Conservation (phyloP, 495 filamentous ascomycete species). For the Penicillium waksmanii region DNA sequence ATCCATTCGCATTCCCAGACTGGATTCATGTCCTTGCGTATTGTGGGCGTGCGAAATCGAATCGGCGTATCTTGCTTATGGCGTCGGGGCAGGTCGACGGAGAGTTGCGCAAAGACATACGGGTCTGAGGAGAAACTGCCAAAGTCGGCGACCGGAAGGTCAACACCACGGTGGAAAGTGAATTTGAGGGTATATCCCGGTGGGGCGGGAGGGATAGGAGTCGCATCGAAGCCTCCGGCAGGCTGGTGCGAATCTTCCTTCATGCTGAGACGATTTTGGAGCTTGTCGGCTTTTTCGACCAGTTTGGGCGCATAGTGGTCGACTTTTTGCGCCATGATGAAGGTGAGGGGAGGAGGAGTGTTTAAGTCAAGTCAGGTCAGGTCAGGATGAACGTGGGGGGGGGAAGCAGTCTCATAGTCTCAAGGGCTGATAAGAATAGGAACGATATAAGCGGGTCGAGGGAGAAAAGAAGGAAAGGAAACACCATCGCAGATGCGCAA, state of each 20-base stretch:
- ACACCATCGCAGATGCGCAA: too few relatives aligned
- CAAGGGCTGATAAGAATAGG: conserved; percentile 6
- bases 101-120: conserved; percentile 72
- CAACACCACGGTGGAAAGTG: conserved; percentile 77
- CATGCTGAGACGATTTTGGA: conserved; percentile 54
- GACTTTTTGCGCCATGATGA: conserved; percentile 30
- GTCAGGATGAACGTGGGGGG: neutral
- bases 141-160: conserved; percentile 83
- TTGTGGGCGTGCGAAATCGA: conserved; percentile 73
- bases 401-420: conserved; percentile 1
- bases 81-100: conserved; percentile 61
- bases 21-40: conserved; percentile 70
- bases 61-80: conserved; percentile 81
- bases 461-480: conserved; percentile 1
- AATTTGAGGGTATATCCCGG: conserved; percentile 83
- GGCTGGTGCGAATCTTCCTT: conserved; percentile 48
- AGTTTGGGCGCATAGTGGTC: conserved; percentile 52
- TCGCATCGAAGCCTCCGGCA: conserved; percentile 77
- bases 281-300: conserved; percentile 59
- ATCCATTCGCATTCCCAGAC: conserved; percentile 86
- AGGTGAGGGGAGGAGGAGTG: conserved; percentile 9
- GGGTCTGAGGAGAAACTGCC: conserved; percentile 80
- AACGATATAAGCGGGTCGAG: neutral
- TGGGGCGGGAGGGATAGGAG: conserved; percentile 71
- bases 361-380: neutral